Base-by-base conservation (phyloP, 1,284 basidiomycete genomes). In the Pseudomicrostroma phylloplanum region DNA sequence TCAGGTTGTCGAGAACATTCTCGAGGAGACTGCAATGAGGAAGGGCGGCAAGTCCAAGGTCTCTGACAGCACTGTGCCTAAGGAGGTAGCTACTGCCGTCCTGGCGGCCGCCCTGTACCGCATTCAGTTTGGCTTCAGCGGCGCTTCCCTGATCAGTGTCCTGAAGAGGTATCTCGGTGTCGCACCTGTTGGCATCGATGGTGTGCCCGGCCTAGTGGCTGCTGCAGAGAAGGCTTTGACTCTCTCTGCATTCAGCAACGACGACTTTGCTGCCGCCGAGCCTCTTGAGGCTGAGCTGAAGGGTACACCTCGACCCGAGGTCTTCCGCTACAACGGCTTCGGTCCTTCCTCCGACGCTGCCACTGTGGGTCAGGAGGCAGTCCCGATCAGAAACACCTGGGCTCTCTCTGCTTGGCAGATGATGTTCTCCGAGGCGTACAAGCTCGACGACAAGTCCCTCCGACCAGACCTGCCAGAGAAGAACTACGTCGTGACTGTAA, bases 401-500 rank as follows among this genome's bases (percentile, higher is more conserved):
- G 72, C 76, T 6, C 67, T 74, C 55, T 68, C 76, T 13, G 77
- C 77, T 36, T 78, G 75, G 77, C 73, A 79, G 69, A 61, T 71
- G 51, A 66, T 79, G 59, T 79, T 78, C 69, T 67, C 69, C n/a
- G 77, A 79, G 71, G 76, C 76, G 15, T 79, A 79, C 67, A 69
- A 64, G 13, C 65, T 70, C 51, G 61, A 76, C 26, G 56, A 57
- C 11, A 55, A 62, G 11, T 53, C 70, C 6, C 65, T 77, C 56
- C 89, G 89, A 46, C 96, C 94, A 25, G 92, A 96, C 76, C 79
- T 90, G 43, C 82, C 88, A 15, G 96, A 97, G 68, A 87, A 89
- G 77, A 97, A 92, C 40, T 97, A 86, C 85, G 86, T 97, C 66
- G 88, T 97, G 65, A 92, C 89, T 19, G 93, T 93, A 77, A 86